A percentile compares a stretch with the other conserved stretches of the same genome.
Evolutionary conservation across 306 rosid genomes (phyloP).

Genomic region (apple (Malus domestica)): DNA sequence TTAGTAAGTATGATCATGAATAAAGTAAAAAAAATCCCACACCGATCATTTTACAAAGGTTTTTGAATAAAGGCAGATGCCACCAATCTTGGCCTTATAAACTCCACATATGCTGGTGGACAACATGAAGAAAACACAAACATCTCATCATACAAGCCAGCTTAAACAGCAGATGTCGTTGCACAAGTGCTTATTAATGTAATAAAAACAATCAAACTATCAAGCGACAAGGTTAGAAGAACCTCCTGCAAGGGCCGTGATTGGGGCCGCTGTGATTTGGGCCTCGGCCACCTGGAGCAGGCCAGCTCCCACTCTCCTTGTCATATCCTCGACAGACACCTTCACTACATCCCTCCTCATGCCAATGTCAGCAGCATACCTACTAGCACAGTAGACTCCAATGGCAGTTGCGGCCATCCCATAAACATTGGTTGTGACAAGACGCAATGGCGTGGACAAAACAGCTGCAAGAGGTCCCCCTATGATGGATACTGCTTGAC

Average conservation of each 20-base stretch:
- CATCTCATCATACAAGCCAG: not conserved
- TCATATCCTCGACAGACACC: conserved; percentile 74
- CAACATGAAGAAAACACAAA: not conserved
- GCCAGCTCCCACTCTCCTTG: conserved; percentile 47
- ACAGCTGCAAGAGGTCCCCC: conserved; percentile 93
- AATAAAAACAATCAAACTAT: conserved; percentile 8
- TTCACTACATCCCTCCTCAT: conserved; percentile 71
- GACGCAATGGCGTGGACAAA: conserved; percentile 58
- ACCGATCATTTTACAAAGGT: no score
- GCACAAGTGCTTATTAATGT: not conserved
- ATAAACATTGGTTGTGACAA: conserved; percentile 62
- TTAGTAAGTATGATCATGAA: no score
- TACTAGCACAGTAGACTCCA: conserved; percentile 75
- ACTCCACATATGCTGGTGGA: not conserved
- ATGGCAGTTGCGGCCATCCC: conserved; percentile 71
- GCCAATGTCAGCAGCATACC: conserved; percentile 81
- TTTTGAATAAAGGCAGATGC: no score
- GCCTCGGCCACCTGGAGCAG: conserved; percentile 55
- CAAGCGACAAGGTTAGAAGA: conserved; percentile 26
- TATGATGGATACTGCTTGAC: conserved; percentile 78
- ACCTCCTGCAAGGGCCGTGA: not conserved
- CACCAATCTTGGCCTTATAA: no score
- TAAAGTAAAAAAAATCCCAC: no score
- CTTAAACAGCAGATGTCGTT: not conserved
- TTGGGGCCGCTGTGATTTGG: conserved; percentile 13